Base-by-base conservation (phyloP, 1,139 yeast species). In the Saccharomycopsis hybrid region DNA sequence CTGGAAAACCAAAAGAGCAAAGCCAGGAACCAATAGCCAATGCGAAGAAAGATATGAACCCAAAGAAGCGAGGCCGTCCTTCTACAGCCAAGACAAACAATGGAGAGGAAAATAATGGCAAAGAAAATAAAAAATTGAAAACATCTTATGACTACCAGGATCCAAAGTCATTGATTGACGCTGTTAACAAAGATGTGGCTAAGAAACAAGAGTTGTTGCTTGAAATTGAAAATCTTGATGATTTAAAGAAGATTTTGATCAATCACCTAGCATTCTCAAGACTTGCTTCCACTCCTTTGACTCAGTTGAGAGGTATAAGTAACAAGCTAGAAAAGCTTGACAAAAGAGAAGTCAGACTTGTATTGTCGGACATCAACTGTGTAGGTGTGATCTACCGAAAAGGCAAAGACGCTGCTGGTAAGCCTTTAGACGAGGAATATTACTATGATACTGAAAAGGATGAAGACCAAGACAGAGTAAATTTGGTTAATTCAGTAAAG, bases 341-440 rank as follows among this genome's bases (percentile, higher is more conserved):
- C 13, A 60, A 63, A 44, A 51, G 59, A 40, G 69, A 68, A 49
- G 58, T 76, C 30, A 65, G 70, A 40, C 59, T 61, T 39, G 54
- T 76, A 3, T 67, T 84, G 28, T 69, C 72, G 52, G 65, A 69
- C 48, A 68, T 78, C 38, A 58, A 64, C 5, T 83, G 94, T 59
- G 76, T 90, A 51, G 97, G 97, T 11, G 82, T 85, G 8, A 89
- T 92, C 56, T 77, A 80, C 59, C 82, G 97, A 64, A 74, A 77
- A 54, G 97, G 97, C 47, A 90, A 88, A 64, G 97, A 92, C 66
- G 97, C 97, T 3, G 95, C 97, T 2, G 97, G 97, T 11, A 87
- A 88, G 64, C 88, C 88, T 3, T 72, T 92, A 56, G 97, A 90
- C 58, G 95, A 88, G 62, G 97, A 92, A 65, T 92, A 87, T 62